A percentile compares a stretch with the other conserved stretches of the same genome.
Evolutionary conservation across 768 basidiomycete species (phyloP).

Genomic region (Kondoa subrosea): DNA sequence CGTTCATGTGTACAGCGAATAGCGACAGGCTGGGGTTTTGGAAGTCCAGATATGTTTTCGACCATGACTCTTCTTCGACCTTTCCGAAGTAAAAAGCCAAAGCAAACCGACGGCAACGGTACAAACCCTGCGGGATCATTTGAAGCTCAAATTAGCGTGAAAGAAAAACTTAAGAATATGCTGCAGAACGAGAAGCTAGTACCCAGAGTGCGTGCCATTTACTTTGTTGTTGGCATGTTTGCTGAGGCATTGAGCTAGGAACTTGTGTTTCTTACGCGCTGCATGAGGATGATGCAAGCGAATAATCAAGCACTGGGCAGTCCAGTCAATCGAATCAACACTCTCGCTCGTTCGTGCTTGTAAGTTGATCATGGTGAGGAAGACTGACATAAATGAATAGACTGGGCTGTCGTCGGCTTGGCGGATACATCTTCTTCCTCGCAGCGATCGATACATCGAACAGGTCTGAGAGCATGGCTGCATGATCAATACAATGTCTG

Average conservation of each 20-base stretch:
- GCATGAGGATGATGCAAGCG: constrained; percentile 33
- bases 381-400: constrained; percentile 8
- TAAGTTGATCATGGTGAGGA: not conserved
- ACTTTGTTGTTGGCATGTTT: constrained; percentile 21
- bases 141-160: constrained; percentile 24
- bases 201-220: constrained; percentile 12
- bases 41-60: constrained; percentile 25
- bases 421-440: constrained; percentile 34
- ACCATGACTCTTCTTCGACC: constrained; percentile 24
- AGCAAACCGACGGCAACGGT: constrained; percentile 9
- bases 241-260: constrained; percentile 35
- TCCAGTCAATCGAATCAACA: constrained; percentile 77
- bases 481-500: constrained; percentile 37
- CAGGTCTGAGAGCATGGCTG: constrained; percentile 31
- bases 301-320: constrained; percentile 72
- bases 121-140: constrained; percentile 7
- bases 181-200: constrained; percentile 28
- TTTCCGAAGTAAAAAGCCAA: constrained; percentile 12
- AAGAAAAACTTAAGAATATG: constrained; percentile 26
- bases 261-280: constrained; percentile 31
- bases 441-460: constrained; percentile 31
- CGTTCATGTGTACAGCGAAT: constrained; percentile 21
- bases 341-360: constrained; percentile 42
- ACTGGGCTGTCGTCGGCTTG: constrained; percentile 42
- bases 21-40: constrained; percentile 25